Conservation (phyloP, 1,284 basidiomycete species). For the Exsudoporus floridanus region DNA sequence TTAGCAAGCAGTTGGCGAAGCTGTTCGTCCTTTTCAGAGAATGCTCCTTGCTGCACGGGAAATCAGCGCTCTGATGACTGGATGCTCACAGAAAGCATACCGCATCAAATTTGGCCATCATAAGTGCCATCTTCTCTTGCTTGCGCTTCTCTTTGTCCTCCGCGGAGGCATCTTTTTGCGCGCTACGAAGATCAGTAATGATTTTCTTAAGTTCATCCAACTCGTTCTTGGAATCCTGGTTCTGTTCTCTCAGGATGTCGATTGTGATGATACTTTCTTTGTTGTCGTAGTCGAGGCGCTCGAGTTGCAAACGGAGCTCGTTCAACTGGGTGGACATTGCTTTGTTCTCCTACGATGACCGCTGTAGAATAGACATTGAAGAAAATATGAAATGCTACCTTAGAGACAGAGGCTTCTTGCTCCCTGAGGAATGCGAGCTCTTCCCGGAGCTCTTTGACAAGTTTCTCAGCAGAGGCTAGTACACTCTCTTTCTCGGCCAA, state of each 20-base stretch:
- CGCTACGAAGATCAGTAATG: constrained; percentile 75
- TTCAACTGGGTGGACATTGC: constrained; percentile 86
- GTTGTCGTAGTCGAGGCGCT: constrained; percentile 92
- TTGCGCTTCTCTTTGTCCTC: constrained; percentile 99
- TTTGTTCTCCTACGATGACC: constrained; percentile 77
- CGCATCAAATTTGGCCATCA: constrained; percentile 99
- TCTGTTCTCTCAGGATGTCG: constrained; percentile 96
- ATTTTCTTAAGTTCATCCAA: constrained; percentile 88
- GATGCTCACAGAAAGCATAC: constrained; percentile 46
- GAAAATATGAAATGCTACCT: constrained; percentile 46
- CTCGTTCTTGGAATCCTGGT: constrained; percentile 83
- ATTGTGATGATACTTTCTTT: constrained; percentile 95
- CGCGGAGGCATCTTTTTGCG: constrained; percentile 81
- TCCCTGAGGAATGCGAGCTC: constrained; percentile 89
- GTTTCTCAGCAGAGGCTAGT: constrained; percentile 72
- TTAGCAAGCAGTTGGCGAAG: constrained; percentile 81
- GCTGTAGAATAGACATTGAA: constrained; percentile 5
- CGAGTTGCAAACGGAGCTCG: constrained; percentile 89
- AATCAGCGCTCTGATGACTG: constrained; percentile 10
- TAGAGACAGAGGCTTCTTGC: constrained; percentile 76
- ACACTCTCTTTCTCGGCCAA: constrained; percentile 90
- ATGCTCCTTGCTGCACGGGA: constrained; percentile 66
- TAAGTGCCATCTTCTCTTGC: constrained; percentile 99
- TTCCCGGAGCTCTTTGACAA: constrained; percentile 82
- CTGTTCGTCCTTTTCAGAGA: constrained; percentile 93